Conservation (phyloP, 2,329 filamentous ascomycete species). For the Diaporthe vexans region DNA sequence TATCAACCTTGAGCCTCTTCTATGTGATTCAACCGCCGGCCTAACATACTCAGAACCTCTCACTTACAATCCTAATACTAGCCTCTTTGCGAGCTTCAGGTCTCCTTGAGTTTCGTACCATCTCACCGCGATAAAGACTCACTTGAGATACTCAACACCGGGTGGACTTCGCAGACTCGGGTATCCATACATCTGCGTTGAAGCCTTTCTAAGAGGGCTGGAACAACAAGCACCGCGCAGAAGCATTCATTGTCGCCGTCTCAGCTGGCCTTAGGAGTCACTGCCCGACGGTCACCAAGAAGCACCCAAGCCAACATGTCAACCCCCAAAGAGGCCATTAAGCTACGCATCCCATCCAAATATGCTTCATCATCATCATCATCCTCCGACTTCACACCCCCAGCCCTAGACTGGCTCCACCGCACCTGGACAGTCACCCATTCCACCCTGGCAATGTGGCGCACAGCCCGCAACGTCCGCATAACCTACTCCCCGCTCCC, state of each 20-base stretch:
- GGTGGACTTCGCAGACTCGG: no score
- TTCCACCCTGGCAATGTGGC: slow-evolving; percentile 86
- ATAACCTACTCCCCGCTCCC: slow-evolving; percentile 79
- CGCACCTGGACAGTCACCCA: slow-evolving; percentile 82
- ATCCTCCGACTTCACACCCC: slow-evolving; percentile 54
- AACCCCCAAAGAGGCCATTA: slow-evolving; percentile 45
- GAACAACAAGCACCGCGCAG: no score
- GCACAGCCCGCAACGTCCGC: slow-evolving; percentile 81
- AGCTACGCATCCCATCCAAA: slow-evolving; percentile 63
- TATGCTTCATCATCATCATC: slow-evolving; percentile 53
- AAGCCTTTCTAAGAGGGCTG: no score
- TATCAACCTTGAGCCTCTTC: neutral
- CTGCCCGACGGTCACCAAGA: no score
- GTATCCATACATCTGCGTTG: no score
- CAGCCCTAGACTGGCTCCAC: slow-evolving; percentile 71
- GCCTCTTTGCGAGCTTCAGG: no score
- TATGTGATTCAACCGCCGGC: neutral
- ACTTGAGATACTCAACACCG: no score
- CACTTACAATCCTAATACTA: no score
- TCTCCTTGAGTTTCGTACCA: neutral
- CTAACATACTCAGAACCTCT: no score
- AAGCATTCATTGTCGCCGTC: no score
- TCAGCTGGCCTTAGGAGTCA: no score
- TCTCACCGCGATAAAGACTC: no score
- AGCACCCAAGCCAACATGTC: slow-evolving; percentile 26